Conservation (phyloP, 306 rosid species). For the Medicago truncatula region DNA sequence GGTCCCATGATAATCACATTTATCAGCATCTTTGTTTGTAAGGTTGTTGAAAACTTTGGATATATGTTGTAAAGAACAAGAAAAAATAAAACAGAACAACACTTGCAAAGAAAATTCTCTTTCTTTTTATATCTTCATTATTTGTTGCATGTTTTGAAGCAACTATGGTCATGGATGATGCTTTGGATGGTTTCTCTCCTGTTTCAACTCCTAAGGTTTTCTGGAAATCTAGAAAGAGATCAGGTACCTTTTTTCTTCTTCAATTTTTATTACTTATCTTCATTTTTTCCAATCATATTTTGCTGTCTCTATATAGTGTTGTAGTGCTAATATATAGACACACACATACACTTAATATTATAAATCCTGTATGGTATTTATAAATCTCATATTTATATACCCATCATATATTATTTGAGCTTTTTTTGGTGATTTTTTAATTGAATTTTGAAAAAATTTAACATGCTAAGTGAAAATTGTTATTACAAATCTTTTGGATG, state of each 20-base stretch:
- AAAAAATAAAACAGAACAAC: not conserved
- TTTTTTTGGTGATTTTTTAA: conserved; percentile 8
- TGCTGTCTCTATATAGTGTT: not conserved
- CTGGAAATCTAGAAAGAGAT: conserved; percentile 91
- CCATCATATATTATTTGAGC: not conserved
- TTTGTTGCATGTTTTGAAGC: conserved; percentile 2
- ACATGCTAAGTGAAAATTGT: not conserved
- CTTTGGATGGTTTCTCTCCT: conserved; percentile 74
- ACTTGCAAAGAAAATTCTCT: conserved; percentile 18
- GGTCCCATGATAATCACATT: conserved; percentile 47
- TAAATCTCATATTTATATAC: not conserved
- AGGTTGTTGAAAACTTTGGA: conserved; percentile 36
- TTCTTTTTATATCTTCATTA: conserved; percentile 6
- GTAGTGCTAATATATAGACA: not conserved
- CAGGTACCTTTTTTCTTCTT: conserved; percentile 56
- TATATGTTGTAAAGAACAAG: conserved; percentile 39
- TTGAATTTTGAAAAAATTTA: conserved; percentile 10
- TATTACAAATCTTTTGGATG: not conserved
- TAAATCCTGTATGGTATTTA: conserved; percentile 10
- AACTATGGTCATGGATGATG: conserved; percentile 53
- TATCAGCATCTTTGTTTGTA: conserved; percentile 45
- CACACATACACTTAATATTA: too few relatives aligned
- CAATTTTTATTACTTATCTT: not conserved
- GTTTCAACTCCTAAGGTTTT: conserved; percentile 65
- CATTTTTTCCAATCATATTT: conserved; percentile 7